Conservation (phyloP, 306 rosid species). For the Purshia tridentata region DNA sequence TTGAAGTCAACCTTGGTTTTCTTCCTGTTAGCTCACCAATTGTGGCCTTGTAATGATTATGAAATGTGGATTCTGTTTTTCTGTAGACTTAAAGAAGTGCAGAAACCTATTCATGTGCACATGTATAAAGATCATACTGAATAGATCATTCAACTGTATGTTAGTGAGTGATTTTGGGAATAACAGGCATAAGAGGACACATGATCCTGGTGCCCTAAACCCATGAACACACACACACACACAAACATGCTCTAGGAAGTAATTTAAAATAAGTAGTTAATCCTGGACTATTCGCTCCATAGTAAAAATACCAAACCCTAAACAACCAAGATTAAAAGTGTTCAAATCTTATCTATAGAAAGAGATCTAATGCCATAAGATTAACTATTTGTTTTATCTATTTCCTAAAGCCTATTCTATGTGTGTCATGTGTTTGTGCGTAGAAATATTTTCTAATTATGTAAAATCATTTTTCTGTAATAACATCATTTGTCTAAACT, state of each 20-base stretch:
- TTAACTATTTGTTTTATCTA: too few species aligned
- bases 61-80: not conserved
- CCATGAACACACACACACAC: not conserved
- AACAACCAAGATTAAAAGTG: not conserved
- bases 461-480: too few species aligned
- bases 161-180: not conserved
- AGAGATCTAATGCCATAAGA: too few species aligned
- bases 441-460: too few species aligned
- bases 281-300: not conserved
- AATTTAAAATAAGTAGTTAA: not conserved
- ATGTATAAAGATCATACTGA: not conserved
- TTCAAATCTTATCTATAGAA: not conserved
- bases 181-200: not conserved
- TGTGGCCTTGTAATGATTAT: not conserved
- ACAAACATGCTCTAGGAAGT: not conserved
- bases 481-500: too few species aligned
- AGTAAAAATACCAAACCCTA: not conserved
- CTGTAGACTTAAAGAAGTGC: not conserved
- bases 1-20: constrained; percentile 2
- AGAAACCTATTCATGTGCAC: not conserved
- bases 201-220: not conserved
- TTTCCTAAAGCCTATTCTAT: too few species aligned
- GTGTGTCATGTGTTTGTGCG: too few species aligned
- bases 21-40: not conserved
- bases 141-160: not conserved